Percentiles rank a stretch among this genome's conserved stretches.
Conservation (phyloP, 306 rosid species). For the Ormosia semicastrata region DNA sequence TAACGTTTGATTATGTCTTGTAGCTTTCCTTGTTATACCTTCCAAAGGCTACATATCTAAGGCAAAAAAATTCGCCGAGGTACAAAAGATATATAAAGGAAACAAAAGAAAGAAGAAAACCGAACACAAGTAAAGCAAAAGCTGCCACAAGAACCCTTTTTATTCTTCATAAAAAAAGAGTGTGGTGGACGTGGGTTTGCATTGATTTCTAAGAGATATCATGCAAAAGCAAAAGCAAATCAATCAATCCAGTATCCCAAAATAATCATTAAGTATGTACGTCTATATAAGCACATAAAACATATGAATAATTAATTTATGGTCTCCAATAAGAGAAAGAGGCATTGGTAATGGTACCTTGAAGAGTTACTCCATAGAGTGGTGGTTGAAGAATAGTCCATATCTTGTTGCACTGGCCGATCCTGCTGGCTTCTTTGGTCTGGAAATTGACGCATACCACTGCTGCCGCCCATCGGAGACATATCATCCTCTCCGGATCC, state of each 20-base stretch:
- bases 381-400: slow-evolving; percentile 46
- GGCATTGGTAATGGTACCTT: slow-evolving; percentile 42
- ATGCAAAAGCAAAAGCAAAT: slow-evolving; percentile 57
- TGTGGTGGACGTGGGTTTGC: slow-evolving; percentile 52
- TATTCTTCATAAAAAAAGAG: slow-evolving; percentile 45
- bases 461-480: slow-evolving; percentile 46
- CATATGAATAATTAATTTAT: slow-evolving; percentile 11
- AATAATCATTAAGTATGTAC: slow-evolving; percentile 7
- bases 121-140: slow-evolving; percentile 60
- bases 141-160: slow-evolving; percentile 67
- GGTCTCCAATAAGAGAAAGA: background rate
- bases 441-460: slow-evolving; percentile 37
- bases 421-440: slow-evolving; percentile 60
- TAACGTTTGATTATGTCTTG: slow-evolving; percentile 45
- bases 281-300: slow-evolving; percentile 15
- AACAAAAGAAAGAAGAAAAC: slow-evolving; percentile 43
- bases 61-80: slow-evolving; percentile 22
- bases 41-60: slow-evolving; percentile 37
- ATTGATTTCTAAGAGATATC: slow-evolving; percentile 45
- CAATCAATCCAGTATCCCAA: slow-evolving; percentile 23
- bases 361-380: slow-evolving; percentile 89
- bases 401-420: slow-evolving; percentile 49
- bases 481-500: slow-evolving; percentile 89
- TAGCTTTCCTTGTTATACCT: slow-evolving; percentile 38
- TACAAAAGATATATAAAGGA: slow-evolving; percentile 31